Evolutionary conservation across 805 yeast species (phyloP).

Genomic region (Cyberlindnera mycetangii): DNA sequence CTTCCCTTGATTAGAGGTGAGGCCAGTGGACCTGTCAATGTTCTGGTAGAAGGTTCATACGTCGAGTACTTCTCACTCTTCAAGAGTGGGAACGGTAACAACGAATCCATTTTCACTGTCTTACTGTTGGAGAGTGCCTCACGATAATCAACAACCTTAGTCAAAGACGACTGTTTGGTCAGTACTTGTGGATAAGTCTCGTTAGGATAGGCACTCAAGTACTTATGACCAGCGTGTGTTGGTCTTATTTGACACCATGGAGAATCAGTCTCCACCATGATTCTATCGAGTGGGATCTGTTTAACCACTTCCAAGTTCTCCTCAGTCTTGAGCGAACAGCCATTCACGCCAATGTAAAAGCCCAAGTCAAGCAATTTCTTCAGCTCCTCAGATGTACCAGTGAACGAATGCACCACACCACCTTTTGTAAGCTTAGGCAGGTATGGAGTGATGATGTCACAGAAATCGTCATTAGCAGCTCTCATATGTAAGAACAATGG

Average conservation of each 20-base stretch:
- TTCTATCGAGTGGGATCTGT: conserved; percentile 28
- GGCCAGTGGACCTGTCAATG: conserved; percentile 31
- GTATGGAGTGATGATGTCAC: conserved; percentile 60
- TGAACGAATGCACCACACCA: conserved; percentile 95
- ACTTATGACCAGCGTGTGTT: conserved; percentile 70
- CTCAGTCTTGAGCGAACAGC: conserved; percentile 82
- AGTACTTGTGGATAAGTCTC: conserved; percentile 45
- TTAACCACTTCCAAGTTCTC: conserved; percentile 68
- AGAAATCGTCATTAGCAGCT: conserved; percentile 77
- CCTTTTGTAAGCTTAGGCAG: conserved; percentile 27
- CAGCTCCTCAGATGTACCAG: conserved; percentile 73
- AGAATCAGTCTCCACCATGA: conserved; percentile 91
- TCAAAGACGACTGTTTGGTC: conserved; percentile 22
- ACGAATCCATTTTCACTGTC: conserved; percentile 39
- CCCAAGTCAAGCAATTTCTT: conserved; percentile 52
- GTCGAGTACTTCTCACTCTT: conserved; percentile 57
- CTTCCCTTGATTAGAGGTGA: conserved; percentile 66
- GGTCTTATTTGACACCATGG: conserved; percentile 97
- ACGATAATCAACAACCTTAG: conserved; percentile 10
- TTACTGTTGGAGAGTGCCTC: conserved; percentile 7
- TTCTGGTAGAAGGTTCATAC: conserved; percentile 30
- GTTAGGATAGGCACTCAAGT: conserved; percentile 54
- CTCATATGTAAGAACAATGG: conserved; percentile 93
- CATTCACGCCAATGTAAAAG: conserved; percentile 80
- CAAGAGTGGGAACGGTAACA: conserved; percentile 58